These are phyloP conservation scores for Cicer chorassanicum DNA, from an alignment of 306 rosid species.

Conservation along the genomic window DNA sequence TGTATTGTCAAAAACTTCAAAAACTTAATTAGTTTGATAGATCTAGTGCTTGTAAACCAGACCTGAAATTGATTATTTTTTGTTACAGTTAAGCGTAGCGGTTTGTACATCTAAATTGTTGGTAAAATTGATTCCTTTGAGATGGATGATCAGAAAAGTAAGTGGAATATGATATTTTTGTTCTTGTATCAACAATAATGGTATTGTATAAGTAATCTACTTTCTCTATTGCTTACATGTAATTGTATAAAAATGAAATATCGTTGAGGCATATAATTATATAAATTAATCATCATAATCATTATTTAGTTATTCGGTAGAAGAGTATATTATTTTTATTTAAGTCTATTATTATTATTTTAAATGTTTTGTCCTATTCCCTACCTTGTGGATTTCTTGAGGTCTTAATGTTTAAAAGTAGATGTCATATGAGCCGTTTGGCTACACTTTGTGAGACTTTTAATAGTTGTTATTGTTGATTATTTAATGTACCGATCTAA, in stretches of 20 bases:
- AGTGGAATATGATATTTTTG: constrained; percentile 42
- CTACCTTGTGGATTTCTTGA: constrained; percentile 19
- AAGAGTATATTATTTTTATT: constrained; percentile 10
- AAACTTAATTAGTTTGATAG: neutral
- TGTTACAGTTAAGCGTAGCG: constrained; percentile 54
- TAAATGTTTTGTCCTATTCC: neutral
- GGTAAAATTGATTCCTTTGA: constrained; percentile 82
- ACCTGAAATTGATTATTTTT: constrained; percentile 9
- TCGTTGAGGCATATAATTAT: constrained; percentile 6
- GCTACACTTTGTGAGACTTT: neutral
- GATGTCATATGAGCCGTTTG: neutral
- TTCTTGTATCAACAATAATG: neutral
- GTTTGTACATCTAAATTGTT: constrained; percentile 42
- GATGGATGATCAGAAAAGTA: constrained; percentile 96
- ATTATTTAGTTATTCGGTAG: neutral
- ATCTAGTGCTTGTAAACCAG: too few relatives aligned
- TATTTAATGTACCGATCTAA: constrained; percentile 13
- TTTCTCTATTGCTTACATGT: neutral
- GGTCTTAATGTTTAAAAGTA: neutral
- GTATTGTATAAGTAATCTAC: neutral
- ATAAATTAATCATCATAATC: neutral
- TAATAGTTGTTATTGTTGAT: neutral
- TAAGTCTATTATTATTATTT: constrained; percentile 2
- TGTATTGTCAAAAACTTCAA: neutral
- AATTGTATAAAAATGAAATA: neutral